Base-by-base conservation (phyloP, 208 protist species). In the Crithidia fasciculata region DNA sequence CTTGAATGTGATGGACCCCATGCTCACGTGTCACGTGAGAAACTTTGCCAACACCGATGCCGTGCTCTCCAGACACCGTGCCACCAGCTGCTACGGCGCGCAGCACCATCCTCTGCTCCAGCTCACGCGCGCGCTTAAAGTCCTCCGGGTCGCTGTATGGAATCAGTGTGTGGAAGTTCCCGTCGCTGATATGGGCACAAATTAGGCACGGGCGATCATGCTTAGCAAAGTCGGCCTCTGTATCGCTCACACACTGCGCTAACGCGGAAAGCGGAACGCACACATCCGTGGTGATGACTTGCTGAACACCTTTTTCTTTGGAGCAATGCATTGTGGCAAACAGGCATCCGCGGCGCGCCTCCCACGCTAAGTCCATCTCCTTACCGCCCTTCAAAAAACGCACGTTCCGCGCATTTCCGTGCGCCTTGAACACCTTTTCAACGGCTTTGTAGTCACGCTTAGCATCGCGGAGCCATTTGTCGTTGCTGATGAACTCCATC, bases 151-250 rank as follows among this genome's bases (percentile, higher is more conserved):
- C 52, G 16, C 69, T 44, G 57, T 87, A 85, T 6, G 90, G 74
- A 18, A 95, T 79, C 40, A 93, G 74, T 10, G 72, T 54, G 69
- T 96, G 95, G 57, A 95, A 96, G 56, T 96, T 96, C 9, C 90
- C 90, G 71, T 96, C 90, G 37, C 81, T 85, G 36, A 91, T 90
- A 65, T 96, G 93, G 16, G 80, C 87, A 49, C 87, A 76, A 18
- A 94, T 57, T n/a, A 82, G 66, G 41, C 74, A 74, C 0, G 80
- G 6, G 8, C 72, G 47, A 7, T 73, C 63, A 3, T 40, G n/a
- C 12, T 72, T 64, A 2, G 36, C 52, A 39, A 94, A 81, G 56
- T 95, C 87, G n/a, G 72, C 61, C 61, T 94, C 84, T 0, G 88
- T 95, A 10, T 85, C 74, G 37, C 50, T 50, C 13, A 97, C 81